These are phyloP conservation scores for Colletotrichum sp. DNA, from an alignment of 2,329 filamentous ascomycete genomes.

Conservation along the genomic window DNA sequence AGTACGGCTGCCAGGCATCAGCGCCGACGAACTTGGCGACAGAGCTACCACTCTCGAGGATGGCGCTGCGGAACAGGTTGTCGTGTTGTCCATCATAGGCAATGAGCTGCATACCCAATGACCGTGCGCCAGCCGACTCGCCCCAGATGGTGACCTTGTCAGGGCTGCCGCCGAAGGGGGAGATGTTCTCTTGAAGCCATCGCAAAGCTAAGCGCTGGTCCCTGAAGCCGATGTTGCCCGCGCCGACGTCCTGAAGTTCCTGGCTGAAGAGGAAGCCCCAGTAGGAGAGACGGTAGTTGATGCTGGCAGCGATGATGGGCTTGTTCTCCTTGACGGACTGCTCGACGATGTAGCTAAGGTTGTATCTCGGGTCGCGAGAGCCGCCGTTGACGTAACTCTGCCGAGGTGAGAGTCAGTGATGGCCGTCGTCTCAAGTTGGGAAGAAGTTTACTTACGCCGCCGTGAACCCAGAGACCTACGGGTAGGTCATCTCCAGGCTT, in stretches of 20 bases:
- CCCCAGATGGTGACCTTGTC: conserved; percentile 70
- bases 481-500: conserved; percentile 50
- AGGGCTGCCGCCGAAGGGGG: conserved; percentile 69
- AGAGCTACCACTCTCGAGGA: conserved; percentile 64
- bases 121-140: conserved; percentile 63
- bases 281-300: conserved; percentile 68
- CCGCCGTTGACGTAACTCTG: conserved; percentile 37
- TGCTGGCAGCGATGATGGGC: conserved; percentile 65
- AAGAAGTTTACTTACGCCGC: conserved; percentile 42
- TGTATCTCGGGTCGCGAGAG: conserved; percentile 30
- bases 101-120: conserved; percentile 65
- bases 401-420: not conserved
- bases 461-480: conserved; percentile 64
- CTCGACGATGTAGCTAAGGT: conserved; percentile 37
- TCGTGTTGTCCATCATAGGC: conserved; percentile 66
- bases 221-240: conserved; percentile 62
- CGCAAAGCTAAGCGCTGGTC: conserved; percentile 66
- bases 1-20: conserved; percentile 48
- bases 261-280: conserved; percentile 66
- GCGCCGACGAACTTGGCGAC: conserved; percentile 57
- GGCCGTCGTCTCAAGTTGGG: not conserved
- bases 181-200: conserved; percentile 70
- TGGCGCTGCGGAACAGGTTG: conserved; percentile 67
- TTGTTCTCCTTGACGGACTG: conserved; percentile 47
- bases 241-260: conserved; percentile 58